A percentile compares a stretch with the other conserved stretches of the same genome.
Evolutionary conservation across 371 early-diverging fungal genomes (phyloP).

Genomic region (Umbelopsis sp.): DNA sequence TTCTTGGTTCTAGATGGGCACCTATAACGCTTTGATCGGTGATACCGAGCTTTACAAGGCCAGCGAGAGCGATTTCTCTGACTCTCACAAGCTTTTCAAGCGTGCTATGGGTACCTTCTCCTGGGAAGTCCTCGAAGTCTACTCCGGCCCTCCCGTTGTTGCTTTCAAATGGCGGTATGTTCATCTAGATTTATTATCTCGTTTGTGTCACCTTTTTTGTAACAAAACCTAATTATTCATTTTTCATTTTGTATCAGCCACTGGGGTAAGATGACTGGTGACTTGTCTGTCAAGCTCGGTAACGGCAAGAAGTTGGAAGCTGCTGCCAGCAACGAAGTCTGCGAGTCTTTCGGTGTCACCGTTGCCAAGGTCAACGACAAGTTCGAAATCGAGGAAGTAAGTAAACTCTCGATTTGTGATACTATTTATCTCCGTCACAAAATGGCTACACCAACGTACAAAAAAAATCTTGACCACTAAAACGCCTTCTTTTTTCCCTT

Average conservation of each 20-base stretch:
- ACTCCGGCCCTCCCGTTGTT: constrained; percentile 53
- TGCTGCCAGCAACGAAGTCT: constrained; percentile 44
- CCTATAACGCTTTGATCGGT: constrained; percentile 62
- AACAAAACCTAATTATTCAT: neutral
- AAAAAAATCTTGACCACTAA: neutral
- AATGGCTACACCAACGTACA: constrained; percentile 3
- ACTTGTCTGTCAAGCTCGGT: constrained; percentile 43
- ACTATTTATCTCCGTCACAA: neutral
- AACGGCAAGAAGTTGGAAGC: constrained; percentile 47
- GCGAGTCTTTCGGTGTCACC: constrained; percentile 49
- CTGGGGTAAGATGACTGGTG: constrained; percentile 53
- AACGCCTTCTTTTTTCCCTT: neutral
- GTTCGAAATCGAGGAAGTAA: constrained; percentile 46
- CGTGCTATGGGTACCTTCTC: constrained; percentile 51
- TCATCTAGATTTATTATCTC: neutral
- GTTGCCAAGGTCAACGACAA: constrained; percentile 52
- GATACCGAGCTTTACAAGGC: constrained; percentile 57
- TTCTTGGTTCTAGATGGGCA: constrained; percentile 40
- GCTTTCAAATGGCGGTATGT: constrained; percentile 56
- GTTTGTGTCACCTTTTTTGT: neutral
- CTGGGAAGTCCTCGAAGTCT: constrained; percentile 57
- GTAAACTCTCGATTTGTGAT: neutral
- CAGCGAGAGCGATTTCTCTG: constrained; percentile 52
- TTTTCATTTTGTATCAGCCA: constrained; percentile 26
- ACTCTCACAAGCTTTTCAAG: constrained; percentile 58